Evolutionary conservation across 2,329 filamentous ascomycete genomes (phyloP).

Genomic region (Paecilomyces sp.): DNA sequence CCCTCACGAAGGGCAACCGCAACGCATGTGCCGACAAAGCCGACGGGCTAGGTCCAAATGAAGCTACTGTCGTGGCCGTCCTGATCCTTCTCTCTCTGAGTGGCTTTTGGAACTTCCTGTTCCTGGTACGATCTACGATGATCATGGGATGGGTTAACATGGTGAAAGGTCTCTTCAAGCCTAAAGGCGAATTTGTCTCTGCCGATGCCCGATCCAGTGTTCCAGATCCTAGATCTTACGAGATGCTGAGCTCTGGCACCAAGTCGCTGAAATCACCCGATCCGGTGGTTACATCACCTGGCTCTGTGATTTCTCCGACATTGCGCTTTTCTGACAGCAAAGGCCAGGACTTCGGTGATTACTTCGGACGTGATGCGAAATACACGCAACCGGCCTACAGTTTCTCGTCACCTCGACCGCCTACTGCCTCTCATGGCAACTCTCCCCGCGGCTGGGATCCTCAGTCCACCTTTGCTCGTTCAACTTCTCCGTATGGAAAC

Average conservation of each 20-base stretch:
- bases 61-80: conserved; percentile 72
- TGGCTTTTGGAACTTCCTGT: conserved; percentile 74
- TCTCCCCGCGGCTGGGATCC: conserved; percentile 29
- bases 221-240: conserved; percentile 64
- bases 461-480: conserved; percentile 26
- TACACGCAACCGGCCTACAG: conserved; percentile 42
- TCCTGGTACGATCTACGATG: conserved; percentile 81
- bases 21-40: conserved; percentile 58
- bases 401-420: conserved; percentile 42
- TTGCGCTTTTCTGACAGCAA: conserved; percentile 11
- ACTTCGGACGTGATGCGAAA: conserved; percentile 37
- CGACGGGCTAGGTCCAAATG: conserved; percentile 58
- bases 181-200: conserved; percentile 74
- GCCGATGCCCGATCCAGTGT: conserved; percentile 66
- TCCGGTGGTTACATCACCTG: conserved; percentile 21
- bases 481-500: not conserved
- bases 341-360: conserved; percentile 23
- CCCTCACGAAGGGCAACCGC: conserved; percentile 51
- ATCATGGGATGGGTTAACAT: conserved; percentile 73
- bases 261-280: conserved; percentile 25
- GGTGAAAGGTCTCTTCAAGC: conserved; percentile 41
- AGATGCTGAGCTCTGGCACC: conserved; percentile 55
- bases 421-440: conserved; percentile 17
- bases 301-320: conserved; percentile 14
- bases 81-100: conserved; percentile 78